Base-by-base conservation (phyloP, 2,329 filamentous ascomycete genomes). In the Fusarium equiseti region DNA sequence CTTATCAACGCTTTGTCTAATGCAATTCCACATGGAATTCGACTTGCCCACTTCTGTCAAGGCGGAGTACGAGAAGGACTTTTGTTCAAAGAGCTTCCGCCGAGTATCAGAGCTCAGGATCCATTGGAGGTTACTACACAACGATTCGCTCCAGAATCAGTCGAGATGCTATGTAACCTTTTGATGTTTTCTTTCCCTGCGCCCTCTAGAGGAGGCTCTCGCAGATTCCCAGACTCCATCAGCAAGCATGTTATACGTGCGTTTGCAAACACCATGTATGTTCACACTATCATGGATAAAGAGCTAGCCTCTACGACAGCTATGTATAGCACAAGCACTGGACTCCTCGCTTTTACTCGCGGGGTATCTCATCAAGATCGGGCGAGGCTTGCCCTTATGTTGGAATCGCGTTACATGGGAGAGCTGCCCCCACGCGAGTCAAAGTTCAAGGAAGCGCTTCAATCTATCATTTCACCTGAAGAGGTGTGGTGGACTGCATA, bases 401-500 rank as follows among this genome's bases (percentile, higher is more conserved):
- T 67, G 16, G 64, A 67, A 43, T 67, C 64, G 9, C 60, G 61
- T 3, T 67, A 67, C 16, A 67, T 67, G 64, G 64, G 64, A n/a
- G 64, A 67, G 46, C 20, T 67, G 3, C 64, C 64, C 5, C 64
- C 60, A 12, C 51, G 64, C 4, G 64, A 67, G 40, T 15, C 31
- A 8, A 26, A 49, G 13, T 67, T 67, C 55, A 65, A 56, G 20
- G 55, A 67, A 46, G 55, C 61, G 11, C 61, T 67, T 29, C 60
- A 42, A 43, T 53, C 40, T 24, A 50, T 61, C 16, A 40, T 67
- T 29, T 65, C 46, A 4, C 64, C 64, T 13, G 64, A 67, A 32
- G 60, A 67, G 24, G 64, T 67, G 10, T 67, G 64, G 64, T 67
- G 64, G 64, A 51, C 64, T 29, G 60, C 50, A 18, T 67, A 67